Evolutionary conservation across 1,139 yeast species (phyloP).

Genomic region (Taphrina confusa): DNA sequence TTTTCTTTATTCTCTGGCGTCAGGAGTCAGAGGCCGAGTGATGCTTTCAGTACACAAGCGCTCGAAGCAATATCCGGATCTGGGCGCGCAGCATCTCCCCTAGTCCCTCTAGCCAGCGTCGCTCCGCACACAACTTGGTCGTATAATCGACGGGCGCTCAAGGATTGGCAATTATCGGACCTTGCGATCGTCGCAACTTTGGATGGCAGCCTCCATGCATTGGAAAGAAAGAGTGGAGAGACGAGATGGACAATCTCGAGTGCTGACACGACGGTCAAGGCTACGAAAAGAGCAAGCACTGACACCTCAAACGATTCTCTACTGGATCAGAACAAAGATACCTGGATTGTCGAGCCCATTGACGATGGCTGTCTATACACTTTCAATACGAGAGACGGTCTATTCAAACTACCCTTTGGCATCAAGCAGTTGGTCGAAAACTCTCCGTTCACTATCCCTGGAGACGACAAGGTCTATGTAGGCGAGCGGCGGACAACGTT

Average conservation of each 20-base stretch:
- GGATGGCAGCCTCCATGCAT: slow-evolving; percentile 84
- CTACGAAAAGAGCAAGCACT: not conserved
- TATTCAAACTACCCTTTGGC: slow-evolving; percentile 78
- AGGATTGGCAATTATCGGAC: slow-evolving; percentile 62
- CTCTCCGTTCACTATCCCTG: slow-evolving; percentile 72
- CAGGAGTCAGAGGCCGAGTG: not conserved
- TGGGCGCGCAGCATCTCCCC: slow-evolving; percentile 3
- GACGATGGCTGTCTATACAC: slow-evolving; percentile 85
- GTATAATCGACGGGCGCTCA: slow-evolving; percentile 42
- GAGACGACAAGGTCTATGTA: slow-evolving; percentile 86
- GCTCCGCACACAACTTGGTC: not conserved
- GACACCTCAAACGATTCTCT: not conserved
- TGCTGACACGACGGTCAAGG: slow-evolving; percentile 41
- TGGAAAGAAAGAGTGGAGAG: slow-evolving; percentile 75
- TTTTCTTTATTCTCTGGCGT: not conserved
- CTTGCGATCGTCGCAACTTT: slow-evolving; percentile 73
- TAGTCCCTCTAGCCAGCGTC: slow-evolving; percentile 3
- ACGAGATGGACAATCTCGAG: slow-evolving; percentile 73
- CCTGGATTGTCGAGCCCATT: slow-evolving; percentile 89
- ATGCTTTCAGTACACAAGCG: not conserved
- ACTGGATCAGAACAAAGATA: slow-evolving; percentile 42
- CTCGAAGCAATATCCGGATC: not conserved
- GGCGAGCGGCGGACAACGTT: slow-evolving; percentile 79
- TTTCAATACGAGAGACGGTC: slow-evolving; percentile 74
- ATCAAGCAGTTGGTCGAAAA: slow-evolving; percentile 75